Percentiles rank a stretch among this genome's conserved stretches.
Conservation (phyloP, 768 basidiomycete species). For the Clitopilus hobsonii region DNA sequence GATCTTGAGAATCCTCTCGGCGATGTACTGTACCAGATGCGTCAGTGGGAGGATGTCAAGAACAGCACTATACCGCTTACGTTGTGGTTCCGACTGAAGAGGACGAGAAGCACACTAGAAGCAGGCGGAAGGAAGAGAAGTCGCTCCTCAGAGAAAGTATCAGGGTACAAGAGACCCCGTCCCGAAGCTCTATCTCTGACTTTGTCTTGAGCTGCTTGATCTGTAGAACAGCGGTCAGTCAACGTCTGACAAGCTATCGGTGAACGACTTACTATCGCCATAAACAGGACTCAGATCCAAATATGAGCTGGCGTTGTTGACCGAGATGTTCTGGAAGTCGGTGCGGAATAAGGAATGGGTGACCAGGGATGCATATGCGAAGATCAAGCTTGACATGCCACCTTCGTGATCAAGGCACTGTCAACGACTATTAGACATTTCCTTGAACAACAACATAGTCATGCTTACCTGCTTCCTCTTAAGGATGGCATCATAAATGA, state of each 20-base stretch:
- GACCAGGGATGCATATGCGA: constrained; percentile 62
- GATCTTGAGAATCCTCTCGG: constrained; percentile 44
- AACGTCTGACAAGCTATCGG: not conserved
- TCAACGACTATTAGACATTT: not conserved
- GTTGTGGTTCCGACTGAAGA: constrained; percentile 60
- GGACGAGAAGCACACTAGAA: constrained; percentile 45
- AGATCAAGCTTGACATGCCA: constrained; percentile 59
- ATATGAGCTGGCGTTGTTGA: constrained; percentile 53
- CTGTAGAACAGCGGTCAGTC: constrained; percentile 14
- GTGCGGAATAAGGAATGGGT: constrained; percentile 59
- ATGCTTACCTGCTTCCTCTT: constrained; percentile 31
- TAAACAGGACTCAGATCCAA: constrained; percentile 55
- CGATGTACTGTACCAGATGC: constrained; percentile 39
- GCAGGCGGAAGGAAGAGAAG: constrained; percentile 51
- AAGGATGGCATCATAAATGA: constrained; percentile 62
- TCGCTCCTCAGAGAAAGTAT: constrained; percentile 50
- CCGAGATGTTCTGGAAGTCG: constrained; percentile 24
- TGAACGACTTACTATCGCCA: constrained; percentile 34
- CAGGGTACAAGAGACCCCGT: constrained; percentile 47
- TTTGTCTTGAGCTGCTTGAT: constrained; percentile 31
- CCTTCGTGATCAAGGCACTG: constrained; percentile 35
- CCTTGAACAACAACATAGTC: constrained; percentile 1
- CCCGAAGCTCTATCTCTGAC: constrained; percentile 45
- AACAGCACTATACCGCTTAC: constrained; percentile 21
- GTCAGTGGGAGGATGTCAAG: not conserved